Evolutionary conservation across 768 basidiomycete species (phyloP), one percentile per base, ranked within the genome.

Genomic region (Macrocybe gigantea): DNA sequence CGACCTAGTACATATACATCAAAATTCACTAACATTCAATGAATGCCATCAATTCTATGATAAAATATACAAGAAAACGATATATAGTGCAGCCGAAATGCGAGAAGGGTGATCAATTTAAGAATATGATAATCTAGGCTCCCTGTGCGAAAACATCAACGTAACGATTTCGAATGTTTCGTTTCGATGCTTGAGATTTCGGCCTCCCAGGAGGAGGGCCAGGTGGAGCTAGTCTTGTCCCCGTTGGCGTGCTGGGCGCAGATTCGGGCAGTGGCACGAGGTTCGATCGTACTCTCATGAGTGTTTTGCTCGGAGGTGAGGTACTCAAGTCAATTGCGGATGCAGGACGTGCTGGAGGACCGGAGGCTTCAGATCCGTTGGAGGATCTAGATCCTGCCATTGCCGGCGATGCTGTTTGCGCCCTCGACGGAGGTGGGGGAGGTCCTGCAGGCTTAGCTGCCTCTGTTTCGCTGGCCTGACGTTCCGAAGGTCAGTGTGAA

Each of bases 111-210:
- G 30, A 44, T 22, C 22, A 22, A 22, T 22, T 22, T 22, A 22
- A 51, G 36, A 41, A 49, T 50, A 41, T 53, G 44, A 29, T 37
- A 8, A 32, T 4, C 13, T 61, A 56, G 32, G 58, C 66, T 32
- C 74, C 72, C 56, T 83, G 77, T 54, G 86, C 82, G 64, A 93
- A 84, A n/a, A 93, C 85, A 60, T 93, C 91, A 2, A 96, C 92
- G 60, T 96, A 96, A 52, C 89, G 81, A 61, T 73, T 88, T 47
- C 91, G 79, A 47, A 88, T 68, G 54, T 82, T 85, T 51, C 85
- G 84, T 68, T 90, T 94, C 22, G 81, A 75, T 14, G 78, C 74
- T 49, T 77, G 78, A 11, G 83, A 85, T 51, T 73, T 76, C 22
- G 77, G 77, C 41, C 77, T 66, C 14, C 69, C 67, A 32, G 77